phyloP scores from a whole-genome alignment of 768 basidiomycete genomes.

The Pleurotus citrinopileatus region DNA sequence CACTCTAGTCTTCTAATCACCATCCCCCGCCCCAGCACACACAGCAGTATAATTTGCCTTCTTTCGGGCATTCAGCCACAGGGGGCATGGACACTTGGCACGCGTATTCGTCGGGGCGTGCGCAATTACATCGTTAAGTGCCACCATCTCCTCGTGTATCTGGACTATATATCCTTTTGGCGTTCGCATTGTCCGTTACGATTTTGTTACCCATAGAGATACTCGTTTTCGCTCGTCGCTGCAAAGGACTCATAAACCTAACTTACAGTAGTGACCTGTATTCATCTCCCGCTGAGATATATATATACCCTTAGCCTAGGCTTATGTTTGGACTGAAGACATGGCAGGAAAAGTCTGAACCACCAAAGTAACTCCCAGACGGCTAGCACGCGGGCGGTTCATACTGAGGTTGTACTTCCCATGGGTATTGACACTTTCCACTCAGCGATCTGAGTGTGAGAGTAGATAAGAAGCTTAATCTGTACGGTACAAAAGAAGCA shows the following conservation, averaged over 20 bases:
- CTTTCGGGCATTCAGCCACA: conserved; percentile 43
- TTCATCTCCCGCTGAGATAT: neutral
- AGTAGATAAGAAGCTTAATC: conserved; percentile 11
- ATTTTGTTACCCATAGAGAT: neutral
- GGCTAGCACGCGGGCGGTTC: no score
- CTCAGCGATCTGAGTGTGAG: conserved; percentile 2
- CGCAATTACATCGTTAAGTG: conserved; percentile 55
- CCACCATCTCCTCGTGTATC: conserved; percentile 6
- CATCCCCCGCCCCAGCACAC: conserved; percentile 31
- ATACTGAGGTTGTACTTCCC: neutral
- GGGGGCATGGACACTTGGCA: conserved; percentile 61
- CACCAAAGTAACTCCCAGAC: no score
- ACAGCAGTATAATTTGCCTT: conserved; percentile 43
- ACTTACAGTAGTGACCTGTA: neutral
- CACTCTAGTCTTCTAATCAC: conserved; percentile 28
- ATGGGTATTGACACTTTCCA: neutral
- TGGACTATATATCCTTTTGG: conserved; percentile 15
- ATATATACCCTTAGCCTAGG: no score
- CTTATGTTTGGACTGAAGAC: no score
- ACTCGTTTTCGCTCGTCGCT: no score
- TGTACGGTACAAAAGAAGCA: conserved; percentile 7
- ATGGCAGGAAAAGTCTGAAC: no score
- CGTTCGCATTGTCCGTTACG: conserved; percentile 1
- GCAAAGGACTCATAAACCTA: no score
- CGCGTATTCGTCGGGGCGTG: conserved; percentile 62